Base-by-base conservation (phyloP, 192 early-diverging fungal species). In the Backusella tuberculispora region DNA sequence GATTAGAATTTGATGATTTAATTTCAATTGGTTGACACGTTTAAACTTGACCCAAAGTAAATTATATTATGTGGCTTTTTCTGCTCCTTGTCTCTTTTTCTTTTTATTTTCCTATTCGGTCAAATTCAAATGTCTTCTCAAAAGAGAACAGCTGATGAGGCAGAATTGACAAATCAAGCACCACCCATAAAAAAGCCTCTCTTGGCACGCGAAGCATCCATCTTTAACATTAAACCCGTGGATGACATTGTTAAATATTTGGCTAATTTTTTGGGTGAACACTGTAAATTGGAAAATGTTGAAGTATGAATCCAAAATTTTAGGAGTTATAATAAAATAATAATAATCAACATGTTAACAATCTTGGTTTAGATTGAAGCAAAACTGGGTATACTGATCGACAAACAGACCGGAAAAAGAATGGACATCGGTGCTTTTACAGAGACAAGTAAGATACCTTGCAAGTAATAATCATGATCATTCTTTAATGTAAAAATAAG, bases 341-440 rank as follows among this genome's bases (percentile, higher is more conserved):
- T n/a, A n/a, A n/a, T n/a, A n/a, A n/a, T n/a, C 24, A n/a, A 46
- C 14, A 14, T 24, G 46, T 14, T 43, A 9, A 34, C 2, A 34
- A 34, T 34, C 0, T 34, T 34, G 29, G 29, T 17, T n/a, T 56
- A 95, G 90, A 95, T 98, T 74, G 96, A 98, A 79, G 95, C 92
- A n/a, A 98, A 98, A 80, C 84, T 98, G 10, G 96, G 96, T 7
- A 69, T 88, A 47, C 79, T 98, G 21, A 77, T 94, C 6, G 92
- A 95, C 72, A 93, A 89, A 68, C 78, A 76, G 14, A 90, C 88
- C 1, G 74, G 84, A 0, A 71, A 84, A 63, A 86, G 95, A 34
- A 76, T 95, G 21, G 73, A 75, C 19, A 75, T 96, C 56, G 90
- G 90, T 2, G 88, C 94, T 37, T 42, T 75, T 42, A 87, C 85